Evolutionary conservation across 257 asterid species (phyloP).

Genomic region (Ophiorrhiza pumila): DNA sequence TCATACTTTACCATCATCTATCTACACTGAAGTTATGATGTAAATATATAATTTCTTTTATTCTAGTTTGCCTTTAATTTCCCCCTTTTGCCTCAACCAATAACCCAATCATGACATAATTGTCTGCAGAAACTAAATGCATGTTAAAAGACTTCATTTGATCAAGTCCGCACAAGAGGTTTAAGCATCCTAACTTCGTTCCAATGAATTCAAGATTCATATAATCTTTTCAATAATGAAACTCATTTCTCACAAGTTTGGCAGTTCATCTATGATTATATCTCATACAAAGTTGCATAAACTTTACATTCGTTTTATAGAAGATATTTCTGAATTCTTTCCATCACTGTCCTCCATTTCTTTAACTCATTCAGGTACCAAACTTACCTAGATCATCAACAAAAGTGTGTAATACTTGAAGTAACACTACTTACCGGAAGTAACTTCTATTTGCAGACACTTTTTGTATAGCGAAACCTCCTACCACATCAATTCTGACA

Average conservation of each 20-base stretch:
- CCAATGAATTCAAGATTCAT: not conserved
- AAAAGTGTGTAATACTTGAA: not conserved
- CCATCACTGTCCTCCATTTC: not conserved
- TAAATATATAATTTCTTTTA: not conserved
- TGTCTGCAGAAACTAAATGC: no score
- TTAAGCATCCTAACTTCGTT: not conserved
- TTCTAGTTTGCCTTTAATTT: not conserved
- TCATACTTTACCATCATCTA: no score
- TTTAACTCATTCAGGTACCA: not conserved
- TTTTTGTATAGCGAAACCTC: conserved; percentile 84
- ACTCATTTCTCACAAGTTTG: not conserved
- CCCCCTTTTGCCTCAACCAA: not conserved
- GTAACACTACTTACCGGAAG: conserved; percentile 54
- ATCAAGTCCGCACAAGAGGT: no score
- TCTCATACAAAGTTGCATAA: not conserved
- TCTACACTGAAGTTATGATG: not conserved
- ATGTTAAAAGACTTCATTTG: no score
- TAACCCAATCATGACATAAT: no score
- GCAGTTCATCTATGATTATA: not conserved
- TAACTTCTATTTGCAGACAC: conserved; percentile 58
- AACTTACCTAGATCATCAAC: not conserved
- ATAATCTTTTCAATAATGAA: not conserved
- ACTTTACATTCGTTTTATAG: not conserved
- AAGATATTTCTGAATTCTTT: not conserved
- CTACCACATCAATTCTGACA: conserved; percentile 73